Conservation (phyloP, 2,329 filamentous ascomycete species). For the Cladosporium sp. region DNA sequence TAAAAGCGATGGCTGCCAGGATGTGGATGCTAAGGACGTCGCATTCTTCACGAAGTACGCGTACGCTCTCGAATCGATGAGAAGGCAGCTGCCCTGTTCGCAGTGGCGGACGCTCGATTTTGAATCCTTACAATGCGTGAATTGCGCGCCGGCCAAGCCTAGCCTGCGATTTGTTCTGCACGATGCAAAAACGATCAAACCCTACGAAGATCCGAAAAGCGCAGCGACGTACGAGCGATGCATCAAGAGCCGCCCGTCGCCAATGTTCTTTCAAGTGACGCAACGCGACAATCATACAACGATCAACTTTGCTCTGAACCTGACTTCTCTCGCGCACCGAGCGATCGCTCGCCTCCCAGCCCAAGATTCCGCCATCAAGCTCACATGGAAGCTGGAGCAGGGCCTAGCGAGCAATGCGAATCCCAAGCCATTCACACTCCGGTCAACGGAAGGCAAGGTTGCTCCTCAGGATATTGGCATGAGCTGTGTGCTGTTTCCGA, state of each 20-base stretch:
- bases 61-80: constrained; percentile 23
- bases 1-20: background rate
- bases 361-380: background rate
- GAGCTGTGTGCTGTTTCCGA: constrained; percentile 36
- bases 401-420: background rate
- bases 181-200: constrained; percentile 30
- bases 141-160: constrained; percentile 36
- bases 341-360: constrained; percentile 18
- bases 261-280: constrained; percentile 16
- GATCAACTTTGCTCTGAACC: constrained; percentile 24
- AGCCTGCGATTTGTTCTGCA: constrained; percentile 33
- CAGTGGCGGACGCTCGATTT: constrained; percentile 14
- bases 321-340: constrained; percentile 25
- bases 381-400: constrained; percentile 3
- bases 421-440: background rate
- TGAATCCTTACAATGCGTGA: constrained; percentile 6
- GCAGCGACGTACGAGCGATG: constrained; percentile 47
- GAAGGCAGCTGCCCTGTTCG: constrained; percentile 15
- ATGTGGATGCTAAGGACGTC: background rate
- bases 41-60: constrained; percentile 14
- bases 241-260: constrained; percentile 44
- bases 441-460: background rate
- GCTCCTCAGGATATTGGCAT: background rate
- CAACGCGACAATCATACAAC: background rate
- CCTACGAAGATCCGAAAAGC: constrained; percentile 46